These are phyloP conservation scores for Fomitopsis pulvina DNA, from an alignment of 768 basidiomycete species.

Conservation along the genomic window DNA sequence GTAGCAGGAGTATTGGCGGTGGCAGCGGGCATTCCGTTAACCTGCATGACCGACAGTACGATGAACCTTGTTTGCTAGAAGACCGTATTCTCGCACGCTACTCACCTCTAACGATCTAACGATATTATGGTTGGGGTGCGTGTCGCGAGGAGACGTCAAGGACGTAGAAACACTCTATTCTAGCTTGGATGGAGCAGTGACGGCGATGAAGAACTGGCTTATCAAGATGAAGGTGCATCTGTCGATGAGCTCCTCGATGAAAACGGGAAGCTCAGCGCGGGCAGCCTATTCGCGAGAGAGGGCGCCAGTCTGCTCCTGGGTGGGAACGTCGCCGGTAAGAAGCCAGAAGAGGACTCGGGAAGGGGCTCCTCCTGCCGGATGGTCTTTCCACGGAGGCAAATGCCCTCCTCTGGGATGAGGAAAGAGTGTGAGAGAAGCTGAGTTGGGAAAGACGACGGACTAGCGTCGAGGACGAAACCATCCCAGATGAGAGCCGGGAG, in stretches of 20 bases:
- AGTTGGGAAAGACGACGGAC: conserved; percentile 31
- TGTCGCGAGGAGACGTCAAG: conserved; percentile 40
- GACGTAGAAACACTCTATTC: conserved; percentile 61
- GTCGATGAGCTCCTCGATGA: conserved; percentile 96
- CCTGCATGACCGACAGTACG: conserved; percentile 28
- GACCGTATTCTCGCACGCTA: conserved; percentile 1
- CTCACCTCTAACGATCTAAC: conserved; percentile 21
- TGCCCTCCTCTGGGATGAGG: conserved; percentile 80
- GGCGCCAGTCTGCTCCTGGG: conserved; percentile 77
- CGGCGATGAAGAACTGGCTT: conserved; percentile 96
- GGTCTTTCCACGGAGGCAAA: conserved; percentile 95
- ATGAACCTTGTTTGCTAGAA: conserved; percentile 5
- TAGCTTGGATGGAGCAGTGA: conserved; percentile 59
- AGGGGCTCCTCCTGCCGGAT: conserved; percentile 91
- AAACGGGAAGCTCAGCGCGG: conserved; percentile 83
- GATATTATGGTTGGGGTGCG: conserved; percentile 25
- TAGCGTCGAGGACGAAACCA: conserved; percentile 92
- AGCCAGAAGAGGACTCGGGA: conserved; percentile 96
- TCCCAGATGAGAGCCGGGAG: conserved; percentile 97
- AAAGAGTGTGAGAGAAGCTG: not conserved
- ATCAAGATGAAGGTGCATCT: conserved; percentile 92
- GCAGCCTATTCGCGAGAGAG: conserved; percentile 95
- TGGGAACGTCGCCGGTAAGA: conserved; percentile 92
- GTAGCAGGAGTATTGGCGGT: conserved; percentile 56
- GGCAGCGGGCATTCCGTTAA: conserved; percentile 73